phyloP scores from a whole-genome alignment of 2,329 filamentous ascomycete species.

The Xylariaceae sp. region DNA sequence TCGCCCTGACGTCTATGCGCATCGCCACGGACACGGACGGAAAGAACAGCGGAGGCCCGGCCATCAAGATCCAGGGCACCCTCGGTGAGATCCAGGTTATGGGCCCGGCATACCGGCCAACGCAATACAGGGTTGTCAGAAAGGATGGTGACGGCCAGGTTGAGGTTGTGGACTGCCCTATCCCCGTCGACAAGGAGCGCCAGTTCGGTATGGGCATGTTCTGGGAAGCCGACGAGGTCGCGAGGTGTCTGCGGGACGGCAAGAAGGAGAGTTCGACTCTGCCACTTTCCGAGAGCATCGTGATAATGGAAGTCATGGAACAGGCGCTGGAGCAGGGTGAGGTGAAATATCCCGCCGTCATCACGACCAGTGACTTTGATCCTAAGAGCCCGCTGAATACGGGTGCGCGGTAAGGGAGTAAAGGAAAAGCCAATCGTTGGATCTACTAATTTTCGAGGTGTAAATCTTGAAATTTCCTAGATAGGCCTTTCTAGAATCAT shows the following conservation, averaged over 20 bases:
- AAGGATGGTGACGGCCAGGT: slow-evolving; percentile 44
- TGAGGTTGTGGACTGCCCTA: slow-evolving; percentile 51
- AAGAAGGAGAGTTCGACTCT: slow-evolving; percentile 69
- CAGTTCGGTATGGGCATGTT: slow-evolving; percentile 76
- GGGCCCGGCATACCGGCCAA: slow-evolving; percentile 66
- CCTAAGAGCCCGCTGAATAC: slow-evolving; percentile 58
- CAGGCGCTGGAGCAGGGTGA: slow-evolving; percentile 50
- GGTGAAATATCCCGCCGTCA: slow-evolving; percentile 52
- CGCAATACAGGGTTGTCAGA: slow-evolving; percentile 60
- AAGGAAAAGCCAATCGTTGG: neutral
- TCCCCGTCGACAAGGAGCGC: slow-evolving; percentile 47
- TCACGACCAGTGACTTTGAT: slow-evolving; percentile 56
- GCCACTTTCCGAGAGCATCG: slow-evolving; percentile 70
- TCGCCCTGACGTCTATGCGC: slow-evolving; percentile 64
- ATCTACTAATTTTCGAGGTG: too few relatives aligned
- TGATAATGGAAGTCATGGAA: slow-evolving; percentile 75
- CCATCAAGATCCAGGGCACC: slow-evolving; percentile 75
- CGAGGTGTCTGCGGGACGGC: slow-evolving; percentile 69
- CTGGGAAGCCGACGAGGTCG: slow-evolving; percentile 80
- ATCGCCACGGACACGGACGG: slow-evolving; percentile 59
- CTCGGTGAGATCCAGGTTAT: slow-evolving; percentile 78
- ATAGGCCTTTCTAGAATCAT: neutral
- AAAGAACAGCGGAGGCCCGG: slow-evolving; percentile 55
- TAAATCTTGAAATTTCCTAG: too few relatives aligned
- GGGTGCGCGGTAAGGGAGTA: slow-evolving; percentile 23